Conservation (phyloP, 2,329 filamentous ascomycete genomes). For the Aspergillus hiratsukae region DNA sequence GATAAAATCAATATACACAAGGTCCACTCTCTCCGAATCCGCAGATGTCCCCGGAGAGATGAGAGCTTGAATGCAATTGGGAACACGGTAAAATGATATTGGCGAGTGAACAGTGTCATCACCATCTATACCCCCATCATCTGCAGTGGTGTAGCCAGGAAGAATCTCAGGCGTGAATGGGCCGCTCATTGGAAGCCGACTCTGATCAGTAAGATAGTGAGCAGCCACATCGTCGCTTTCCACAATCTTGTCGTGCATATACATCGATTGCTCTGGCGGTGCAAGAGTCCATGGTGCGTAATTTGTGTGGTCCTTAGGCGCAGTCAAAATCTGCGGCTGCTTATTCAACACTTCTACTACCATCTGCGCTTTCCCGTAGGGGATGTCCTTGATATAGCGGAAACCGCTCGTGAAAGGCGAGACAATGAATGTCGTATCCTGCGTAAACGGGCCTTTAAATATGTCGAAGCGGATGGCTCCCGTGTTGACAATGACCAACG, state of each 20-base stretch:
- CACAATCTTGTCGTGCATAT: slow-evolving; percentile 16
- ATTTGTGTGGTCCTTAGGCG: slow-evolving; percentile 13
- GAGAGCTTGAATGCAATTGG: slow-evolving; percentile 76
- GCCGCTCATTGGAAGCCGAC: slow-evolving; percentile 17
- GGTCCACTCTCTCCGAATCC: slow-evolving; percentile 69
- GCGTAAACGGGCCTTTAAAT: slow-evolving; percentile 85
- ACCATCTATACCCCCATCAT: slow-evolving; percentile 77
- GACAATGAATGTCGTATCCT: slow-evolving; percentile 78
- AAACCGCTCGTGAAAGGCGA: slow-evolving; percentile 84
- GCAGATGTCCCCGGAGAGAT: slow-evolving; percentile 40
- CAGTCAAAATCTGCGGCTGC: slow-evolving; percentile 47
- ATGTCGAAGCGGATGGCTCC: slow-evolving; percentile 93
- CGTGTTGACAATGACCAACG: slow-evolving; percentile 75
- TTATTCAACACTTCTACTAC: slow-evolving; percentile 59
- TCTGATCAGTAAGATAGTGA: slow-evolving; percentile 21
- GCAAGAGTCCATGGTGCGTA: slow-evolving; percentile 30
- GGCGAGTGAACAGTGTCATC: slow-evolving; percentile 82
- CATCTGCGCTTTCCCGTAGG: slow-evolving; percentile 67
- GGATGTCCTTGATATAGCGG: slow-evolving; percentile 72
- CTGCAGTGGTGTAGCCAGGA: slow-evolving; percentile 82
- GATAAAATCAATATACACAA: slow-evolving; percentile 90
- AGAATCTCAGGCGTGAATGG: slow-evolving; percentile 39
- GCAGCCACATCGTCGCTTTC: slow-evolving; percentile 9
- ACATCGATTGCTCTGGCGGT: slow-evolving; percentile 43
- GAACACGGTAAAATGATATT: slow-evolving; percentile 70